These are phyloP conservation scores for Mycosphaerelloides madeirae DNA, from an alignment of 2,329 filamentous ascomycete species.

Conservation along the genomic window DNA sequence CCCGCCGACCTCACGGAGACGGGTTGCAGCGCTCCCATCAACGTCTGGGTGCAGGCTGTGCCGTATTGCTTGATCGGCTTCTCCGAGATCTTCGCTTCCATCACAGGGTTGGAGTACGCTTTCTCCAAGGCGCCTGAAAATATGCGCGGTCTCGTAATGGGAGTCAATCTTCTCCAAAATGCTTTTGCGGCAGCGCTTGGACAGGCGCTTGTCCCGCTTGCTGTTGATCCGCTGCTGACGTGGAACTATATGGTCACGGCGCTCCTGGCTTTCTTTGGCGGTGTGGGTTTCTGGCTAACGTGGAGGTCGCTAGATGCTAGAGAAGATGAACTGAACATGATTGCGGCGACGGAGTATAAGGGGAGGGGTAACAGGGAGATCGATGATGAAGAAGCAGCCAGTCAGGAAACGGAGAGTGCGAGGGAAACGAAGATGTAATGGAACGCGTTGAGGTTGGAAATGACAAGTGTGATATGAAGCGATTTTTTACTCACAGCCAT, in stretches of 20 bases:
- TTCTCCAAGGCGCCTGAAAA: conserved; percentile 44
- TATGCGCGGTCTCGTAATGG: conserved; percentile 47
- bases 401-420: background rate
- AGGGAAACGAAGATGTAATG: too few species aligned
- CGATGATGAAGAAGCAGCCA: background rate
- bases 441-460: too few species aligned
- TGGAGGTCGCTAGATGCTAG: conserved; percentile 61
- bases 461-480: too few species aligned
- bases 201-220: conserved; percentile 56
- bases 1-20: conserved; percentile 12
- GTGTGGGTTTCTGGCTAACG: conserved; percentile 62
- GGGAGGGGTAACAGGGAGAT: conserved; percentile 11
- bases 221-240: conserved; percentile 59
- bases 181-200: conserved; percentile 57
- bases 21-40: conserved; percentile 36
- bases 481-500: too few species aligned
- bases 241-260: conserved; percentile 66
- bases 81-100: conserved; percentile 42
- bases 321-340: conserved; percentile 66
- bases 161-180: conserved; percentile 54
- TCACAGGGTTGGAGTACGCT: conserved; percentile 44
- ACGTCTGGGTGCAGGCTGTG: conserved; percentile 41
- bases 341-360: conserved; percentile 34
- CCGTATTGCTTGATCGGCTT: conserved; percentile 43
- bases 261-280: conserved; percentile 58